phyloP scores from a whole-genome alignment of 202 grass and related monocot genomes.

The Panicum virgatum region DNA sequence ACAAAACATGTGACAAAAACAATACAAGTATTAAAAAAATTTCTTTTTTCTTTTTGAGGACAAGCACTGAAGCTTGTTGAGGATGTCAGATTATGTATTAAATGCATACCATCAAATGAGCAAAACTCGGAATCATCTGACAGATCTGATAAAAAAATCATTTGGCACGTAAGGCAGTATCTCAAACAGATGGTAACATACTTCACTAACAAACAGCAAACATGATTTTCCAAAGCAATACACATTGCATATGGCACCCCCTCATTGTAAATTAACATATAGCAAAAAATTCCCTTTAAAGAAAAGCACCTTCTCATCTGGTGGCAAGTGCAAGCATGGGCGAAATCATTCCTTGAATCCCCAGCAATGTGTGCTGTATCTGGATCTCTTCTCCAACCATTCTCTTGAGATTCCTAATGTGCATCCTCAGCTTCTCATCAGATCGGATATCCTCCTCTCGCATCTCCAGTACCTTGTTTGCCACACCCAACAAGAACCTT shows the following conservation, averaged over 20 bases:
- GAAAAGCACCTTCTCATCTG: slow-evolving; percentile 47
- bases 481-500: slow-evolving; percentile 70
- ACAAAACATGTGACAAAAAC: background rate
- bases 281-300: background rate
- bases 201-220: slow-evolving; percentile 5
- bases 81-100: background rate
- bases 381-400: slow-evolving; percentile 73
- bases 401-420: slow-evolving; percentile 66
- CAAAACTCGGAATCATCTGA: background rate
- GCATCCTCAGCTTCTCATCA: slow-evolving; percentile 44
- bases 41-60: too few species aligned
- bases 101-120: slow-evolving; percentile 25
- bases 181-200: background rate
- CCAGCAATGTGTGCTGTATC: slow-evolving; percentile 80
- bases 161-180: background rate
- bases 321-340: slow-evolving; percentile 76
- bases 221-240: slow-evolving; percentile 25
- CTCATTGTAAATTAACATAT: slow-evolving; percentile 13
- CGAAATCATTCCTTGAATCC: slow-evolving; percentile 90
- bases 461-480: slow-evolving; percentile 87
- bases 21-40: background rate
- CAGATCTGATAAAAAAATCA: slow-evolving; percentile 7
- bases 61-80: background rate
- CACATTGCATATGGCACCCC: background rate
- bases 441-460: slow-evolving; percentile 54